Evolutionary conservation across 495 filamentous ascomycete genomes (phyloP).

Genomic region (Annulohypoxylon stygium): DNA sequence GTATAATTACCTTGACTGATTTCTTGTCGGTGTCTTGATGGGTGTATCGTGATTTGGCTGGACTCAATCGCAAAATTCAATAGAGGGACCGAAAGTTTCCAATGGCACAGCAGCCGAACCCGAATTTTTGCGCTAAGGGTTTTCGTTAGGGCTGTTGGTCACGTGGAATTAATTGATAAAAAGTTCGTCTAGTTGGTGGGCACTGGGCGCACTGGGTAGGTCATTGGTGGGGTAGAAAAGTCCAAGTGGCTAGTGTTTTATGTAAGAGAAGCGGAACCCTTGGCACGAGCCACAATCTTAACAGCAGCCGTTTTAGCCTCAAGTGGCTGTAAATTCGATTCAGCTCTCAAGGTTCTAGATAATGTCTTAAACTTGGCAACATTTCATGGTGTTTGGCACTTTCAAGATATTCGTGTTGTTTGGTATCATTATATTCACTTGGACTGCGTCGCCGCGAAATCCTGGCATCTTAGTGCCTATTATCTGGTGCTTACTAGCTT

Average conservation of each 20-base stretch:
- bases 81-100: slow-evolving; percentile 47
- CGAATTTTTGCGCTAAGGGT: slow-evolving; percentile 46
- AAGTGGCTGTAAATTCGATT: not conserved
- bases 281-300: not conserved
- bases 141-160: slow-evolving; percentile 44
- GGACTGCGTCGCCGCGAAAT: not conserved
- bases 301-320: not conserved
- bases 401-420: not conserved
- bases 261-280: not conserved
- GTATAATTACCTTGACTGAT: slow-evolving; percentile 61
- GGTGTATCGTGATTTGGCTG: slow-evolving; percentile 57
- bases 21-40: slow-evolving; percentile 59
- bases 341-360: slow-evolving; percentile 2
- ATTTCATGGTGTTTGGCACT: not conserved
- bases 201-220: not conserved
- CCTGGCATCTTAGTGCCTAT: slow-evolving; percentile 4
- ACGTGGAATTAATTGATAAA: slow-evolving; percentile 14
- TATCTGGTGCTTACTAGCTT: not conserved
- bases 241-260: not conserved
- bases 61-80: slow-evolving; percentile 55
- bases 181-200: slow-evolving; percentile 4
- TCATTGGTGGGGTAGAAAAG: not conserved
- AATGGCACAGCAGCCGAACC: slow-evolving; percentile 39
- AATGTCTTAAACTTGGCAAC: not conserved
- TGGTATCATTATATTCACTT: slow-evolving; percentile 10